Evolutionary conservation across 73 alveolate genomes (phyloP), one percentile per base, ranked within the genome.

Genomic region (Tetrahymena malaccensis): DNA sequence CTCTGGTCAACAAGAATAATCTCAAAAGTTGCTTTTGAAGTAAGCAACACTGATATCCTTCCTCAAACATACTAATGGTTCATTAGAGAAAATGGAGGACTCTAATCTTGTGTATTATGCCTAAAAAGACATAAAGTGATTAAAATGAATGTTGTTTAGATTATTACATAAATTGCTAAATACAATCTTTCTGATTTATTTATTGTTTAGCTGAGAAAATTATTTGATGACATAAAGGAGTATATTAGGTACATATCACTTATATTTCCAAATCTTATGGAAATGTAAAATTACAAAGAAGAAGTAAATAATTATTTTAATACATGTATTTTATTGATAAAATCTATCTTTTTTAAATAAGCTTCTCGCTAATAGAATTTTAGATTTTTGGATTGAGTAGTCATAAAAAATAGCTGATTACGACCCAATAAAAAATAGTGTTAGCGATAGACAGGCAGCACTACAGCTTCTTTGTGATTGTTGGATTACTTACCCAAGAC

Each of bases 51-150:
- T 94, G 97, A 96, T 43, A 85, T 96, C 95, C 94, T 84, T 35
- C 35, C 93, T 40, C 96, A 96, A 55, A 99, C 98, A 8, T 98
- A 98, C 97, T 98, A 98, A 94, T 98, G 99, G 99, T 98, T 98
- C 43, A 93, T 96, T 85, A 84, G 96, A 34, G 98, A 98, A 58
- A 96, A 96, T 85, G 98, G 98, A 55, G 99, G 99, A n/a, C 97
- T 98, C 83, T 98, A 97, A 84, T 96, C 98, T 17, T 96, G 98
- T 40, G 70, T 98, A 83, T 83, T 96, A 93, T 98, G 98, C 43
- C 93, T 98, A 83, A 94, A 98, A 95, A 96, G 98, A 70, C 99
- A 98, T 96, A 96, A 94, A 31, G 85, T 94, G 50, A 56, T 96
- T 40, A 21, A 50, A 34, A 43, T 93, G 70, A 85, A 95, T 35